Conservation (phyloP, 139 green algal genomes). For the Chlamydomonas sp. region DNA sequence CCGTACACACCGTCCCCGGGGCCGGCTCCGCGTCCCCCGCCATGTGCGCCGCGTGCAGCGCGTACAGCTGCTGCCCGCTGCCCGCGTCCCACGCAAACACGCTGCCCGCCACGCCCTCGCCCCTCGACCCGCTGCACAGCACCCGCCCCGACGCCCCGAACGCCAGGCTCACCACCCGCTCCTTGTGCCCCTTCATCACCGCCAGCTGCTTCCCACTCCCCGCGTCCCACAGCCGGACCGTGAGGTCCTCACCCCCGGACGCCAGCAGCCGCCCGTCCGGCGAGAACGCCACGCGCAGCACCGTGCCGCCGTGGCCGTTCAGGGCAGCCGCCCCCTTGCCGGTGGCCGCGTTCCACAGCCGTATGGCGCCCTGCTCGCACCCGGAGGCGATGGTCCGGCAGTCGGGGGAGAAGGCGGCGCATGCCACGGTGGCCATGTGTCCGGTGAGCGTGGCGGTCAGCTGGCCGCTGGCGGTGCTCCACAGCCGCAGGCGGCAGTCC, state of each 20-base stretch:
- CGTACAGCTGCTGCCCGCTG: background rate
- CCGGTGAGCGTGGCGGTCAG: background rate
- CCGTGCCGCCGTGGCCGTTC: background rate
- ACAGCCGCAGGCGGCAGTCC: slow-evolving; percentile 30
- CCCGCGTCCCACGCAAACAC: slow-evolving; percentile 16
- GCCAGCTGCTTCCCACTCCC: background rate
- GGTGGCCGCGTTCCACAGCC: background rate
- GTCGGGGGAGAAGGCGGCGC: background rate
- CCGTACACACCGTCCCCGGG: background rate
- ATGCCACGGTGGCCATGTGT: background rate
- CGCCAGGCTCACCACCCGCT: background rate
- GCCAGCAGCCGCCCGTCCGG: slow-evolving; percentile 11
- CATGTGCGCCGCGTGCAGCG: slow-evolving; percentile 33
- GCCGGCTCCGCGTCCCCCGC: background rate
- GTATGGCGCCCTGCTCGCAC: slow-evolving; percentile 9
- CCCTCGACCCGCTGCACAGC: slow-evolving; percentile 21
- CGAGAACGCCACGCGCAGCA: slow-evolving; percentile 4
- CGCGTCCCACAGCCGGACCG: slow-evolving; percentile 21
- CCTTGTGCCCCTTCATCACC: slow-evolving; percentile 12
- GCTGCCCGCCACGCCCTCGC: background rate
- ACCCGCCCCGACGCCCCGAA: slow-evolving; percentile 2
- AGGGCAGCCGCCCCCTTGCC: background rate
- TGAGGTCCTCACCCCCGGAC: background rate
- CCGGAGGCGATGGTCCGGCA: background rate
- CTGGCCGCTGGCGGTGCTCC: slow-evolving; percentile 4